A percentile compares a stretch with the other conserved stretches of the same genome.
phyloP scores from a whole-genome alignment of 106 monocot species.

The Xerophyta viscosa region DNA sequence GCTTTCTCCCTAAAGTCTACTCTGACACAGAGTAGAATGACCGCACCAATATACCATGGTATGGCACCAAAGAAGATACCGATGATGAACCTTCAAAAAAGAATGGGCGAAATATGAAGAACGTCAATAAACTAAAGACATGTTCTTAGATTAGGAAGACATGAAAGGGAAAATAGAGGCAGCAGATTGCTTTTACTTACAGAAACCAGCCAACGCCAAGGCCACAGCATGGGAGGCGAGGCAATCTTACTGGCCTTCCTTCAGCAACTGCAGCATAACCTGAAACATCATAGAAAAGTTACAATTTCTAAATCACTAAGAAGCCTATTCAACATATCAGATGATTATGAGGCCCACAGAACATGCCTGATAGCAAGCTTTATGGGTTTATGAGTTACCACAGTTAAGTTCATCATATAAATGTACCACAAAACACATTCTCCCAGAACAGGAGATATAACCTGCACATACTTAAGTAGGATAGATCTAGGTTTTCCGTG shows the following conservation, averaged over 20 bases:
- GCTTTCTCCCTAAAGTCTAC: slow-evolving; percentile 46
- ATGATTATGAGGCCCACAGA: no score
- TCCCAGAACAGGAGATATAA: no score
- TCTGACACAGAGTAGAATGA: slow-evolving; percentile 23
- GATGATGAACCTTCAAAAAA: slow-evolving; percentile 37
- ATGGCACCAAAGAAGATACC: slow-evolving; percentile 47
- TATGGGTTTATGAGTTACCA: no score
- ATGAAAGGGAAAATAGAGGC: background rate
- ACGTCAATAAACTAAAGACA: no score
- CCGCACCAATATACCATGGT: slow-evolving; percentile 58
- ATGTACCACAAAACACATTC: no score
- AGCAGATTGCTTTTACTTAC: slow-evolving; percentile 17
- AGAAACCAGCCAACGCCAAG: slow-evolving; percentile 54
- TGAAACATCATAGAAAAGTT: background rate
- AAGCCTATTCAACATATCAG: no score
- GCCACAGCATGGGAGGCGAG: slow-evolving; percentile 41
- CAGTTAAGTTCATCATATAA: no score
- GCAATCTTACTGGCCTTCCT: slow-evolving; percentile 22
- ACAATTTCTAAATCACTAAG: background rate
- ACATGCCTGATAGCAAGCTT: no score
- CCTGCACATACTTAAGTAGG: no score
- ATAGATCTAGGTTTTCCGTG: no score
- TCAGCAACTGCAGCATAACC: slow-evolving; percentile 30
- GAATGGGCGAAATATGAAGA: no score
- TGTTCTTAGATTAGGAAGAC: no score